phyloP scores from a whole-genome alignment of 2,329 filamentous ascomycete species.

The Daldinia sp. region DNA sequence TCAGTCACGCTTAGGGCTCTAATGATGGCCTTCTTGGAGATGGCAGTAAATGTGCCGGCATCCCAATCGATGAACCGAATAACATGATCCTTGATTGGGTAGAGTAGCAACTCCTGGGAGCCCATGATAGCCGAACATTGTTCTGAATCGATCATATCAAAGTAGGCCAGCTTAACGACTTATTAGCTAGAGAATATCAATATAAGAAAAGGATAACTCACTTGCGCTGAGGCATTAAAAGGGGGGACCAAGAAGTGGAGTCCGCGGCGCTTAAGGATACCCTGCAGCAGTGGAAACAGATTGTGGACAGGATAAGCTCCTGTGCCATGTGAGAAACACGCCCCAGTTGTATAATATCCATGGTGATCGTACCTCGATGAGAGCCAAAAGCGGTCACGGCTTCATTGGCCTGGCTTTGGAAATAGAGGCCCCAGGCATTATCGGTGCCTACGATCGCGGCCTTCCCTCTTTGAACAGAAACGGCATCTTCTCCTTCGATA shows the following conservation, averaged over 20 bases:
- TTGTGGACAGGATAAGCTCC: slow-evolving; percentile 75
- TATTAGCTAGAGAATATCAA: slow-evolving; percentile 43
- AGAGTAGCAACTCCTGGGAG: slow-evolving; percentile 84
- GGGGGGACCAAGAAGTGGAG: slow-evolving; percentile 85
- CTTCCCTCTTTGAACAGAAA: slow-evolving; percentile 69
- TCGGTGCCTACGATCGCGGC: slow-evolving; percentile 75
- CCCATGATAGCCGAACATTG: slow-evolving; percentile 83
- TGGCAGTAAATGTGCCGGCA: slow-evolving; percentile 65
- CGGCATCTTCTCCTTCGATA: slow-evolving; percentile 77
- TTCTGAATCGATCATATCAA: slow-evolving; percentile 72
- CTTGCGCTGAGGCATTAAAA: slow-evolving; percentile 87
- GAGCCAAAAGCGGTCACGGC: slow-evolving; percentile 86
- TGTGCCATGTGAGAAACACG: slow-evolving; percentile 48
- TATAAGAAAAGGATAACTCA: slow-evolving; percentile 50
- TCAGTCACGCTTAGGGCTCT: slow-evolving; percentile 71
- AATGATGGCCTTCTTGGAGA: slow-evolving; percentile 75
- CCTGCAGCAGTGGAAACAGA: slow-evolving; percentile 79
- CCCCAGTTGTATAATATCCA: neutral
- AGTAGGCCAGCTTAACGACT: slow-evolving; percentile 74
- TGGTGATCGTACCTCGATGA: slow-evolving; percentile 68
- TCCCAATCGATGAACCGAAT: slow-evolving; percentile 75
- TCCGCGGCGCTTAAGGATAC: slow-evolving; percentile 71
- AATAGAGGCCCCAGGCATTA: slow-evolving; percentile 87
- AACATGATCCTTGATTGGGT: slow-evolving; percentile 80
- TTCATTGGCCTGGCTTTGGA: slow-evolving; percentile 77